phyloP scores from a whole-genome alignment of 176 grass and related monocot species.

The Triticum monococcum region DNA sequence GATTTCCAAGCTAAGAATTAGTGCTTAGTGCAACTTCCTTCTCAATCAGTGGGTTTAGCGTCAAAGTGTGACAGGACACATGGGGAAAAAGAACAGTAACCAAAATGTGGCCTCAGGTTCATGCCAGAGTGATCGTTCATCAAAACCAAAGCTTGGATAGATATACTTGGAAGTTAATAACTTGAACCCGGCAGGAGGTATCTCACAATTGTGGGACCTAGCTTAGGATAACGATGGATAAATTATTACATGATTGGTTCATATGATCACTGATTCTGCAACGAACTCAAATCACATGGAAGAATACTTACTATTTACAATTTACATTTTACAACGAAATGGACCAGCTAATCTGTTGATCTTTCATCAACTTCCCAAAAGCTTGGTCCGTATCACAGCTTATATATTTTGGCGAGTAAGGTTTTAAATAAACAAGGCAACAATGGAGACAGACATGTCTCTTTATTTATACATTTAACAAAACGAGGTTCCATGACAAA shows the following conservation, averaged over 20 bases:
- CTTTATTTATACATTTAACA: not conserved
- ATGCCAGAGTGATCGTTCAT: conserved; percentile 13
- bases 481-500: not conserved
- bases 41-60: not conserved
- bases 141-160: conserved; percentile 20
- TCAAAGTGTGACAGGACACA: not conserved
- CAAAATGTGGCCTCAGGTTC: conserved; percentile 13
- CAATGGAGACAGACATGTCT: not conserved
- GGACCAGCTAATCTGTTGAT: not conserved
- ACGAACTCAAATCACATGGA: conserved; percentile 10
- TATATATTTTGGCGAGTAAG: not conserved
- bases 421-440: conserved; percentile 2
- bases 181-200: conserved; percentile 23
- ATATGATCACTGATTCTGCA: conserved; percentile 16
- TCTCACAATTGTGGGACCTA: conserved; percentile 4
- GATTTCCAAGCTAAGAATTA: conserved; percentile 15
- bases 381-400: not conserved
- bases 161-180: conserved; percentile 26
- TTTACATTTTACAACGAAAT: not conserved
- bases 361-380: not conserved
- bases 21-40: not conserved
- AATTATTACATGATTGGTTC: not conserved
- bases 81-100: conserved; percentile 12
- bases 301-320: not conserved
- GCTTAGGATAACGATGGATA: not conserved